Evolutionary conservation across 163 green algal genomes (phyloP), one percentile per base, ranked within the genome.

Genomic region (Scenedesmus sp.): DNA sequence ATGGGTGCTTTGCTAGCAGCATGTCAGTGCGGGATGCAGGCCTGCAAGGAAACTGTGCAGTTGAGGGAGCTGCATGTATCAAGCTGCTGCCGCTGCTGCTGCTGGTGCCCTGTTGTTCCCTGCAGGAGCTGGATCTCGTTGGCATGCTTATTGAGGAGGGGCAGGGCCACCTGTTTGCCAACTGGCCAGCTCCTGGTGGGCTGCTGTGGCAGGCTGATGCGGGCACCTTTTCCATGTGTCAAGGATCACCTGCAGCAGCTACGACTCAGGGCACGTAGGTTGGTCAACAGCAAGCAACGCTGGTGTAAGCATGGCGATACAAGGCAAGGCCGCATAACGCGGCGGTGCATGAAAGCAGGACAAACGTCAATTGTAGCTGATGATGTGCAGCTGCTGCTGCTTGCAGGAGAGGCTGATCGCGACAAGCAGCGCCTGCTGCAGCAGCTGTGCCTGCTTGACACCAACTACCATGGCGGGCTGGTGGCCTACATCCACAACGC

Each of bases 401-500:
- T 72, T 72, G 56, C 89, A 89, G 95, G 95, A 43, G 85, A 90
- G 3, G 40, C 87, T 15, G 97, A 99, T 82, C 94, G 94, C 0
- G 81, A 95, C n/a, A 99, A 99, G 89, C 83, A 78, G 30, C 90
- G 92, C n/a, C 91, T 99, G 61, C 72, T 98, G 76, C 85, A 92
- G 13, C 97, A 99, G 94, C 87, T 99, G 42, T 24, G 35, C 4
- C 78, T 94, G 35, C 92, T 99, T 86, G 95, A 99, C 88, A 53
- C 53, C 1, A 96, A 70, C 81, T 99, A 99, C 84, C 93, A 96
- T 26, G 97, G 97, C 0, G 98, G 98, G 5, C 81, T 99, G 13
- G 20, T 73, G 4, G 91, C 93, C 1, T 99, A 99, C 92, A 96
- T 99, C 22, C 6, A 53, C 30, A 99, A 99, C 87, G 98, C 98